Conservation (phyloP, 306 rosid genomes). For the Carpinus fangiana region DNA sequence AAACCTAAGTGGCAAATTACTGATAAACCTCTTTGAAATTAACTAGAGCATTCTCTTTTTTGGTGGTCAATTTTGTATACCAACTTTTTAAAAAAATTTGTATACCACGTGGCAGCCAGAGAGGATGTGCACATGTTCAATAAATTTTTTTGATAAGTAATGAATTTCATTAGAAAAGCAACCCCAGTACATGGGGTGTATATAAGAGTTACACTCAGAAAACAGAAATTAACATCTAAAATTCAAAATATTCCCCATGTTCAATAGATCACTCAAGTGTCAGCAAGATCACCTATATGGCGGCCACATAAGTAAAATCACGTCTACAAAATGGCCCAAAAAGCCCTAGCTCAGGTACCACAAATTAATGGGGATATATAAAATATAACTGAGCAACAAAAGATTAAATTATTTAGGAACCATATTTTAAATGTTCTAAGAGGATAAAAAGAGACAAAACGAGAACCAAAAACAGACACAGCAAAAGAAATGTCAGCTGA, state of each 20-base stretch:
- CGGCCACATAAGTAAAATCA: neutral
- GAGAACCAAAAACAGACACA: neutral
- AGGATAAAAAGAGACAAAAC: neutral
- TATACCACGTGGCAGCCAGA: neutral
- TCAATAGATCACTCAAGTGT: neutral
- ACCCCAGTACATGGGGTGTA: neutral
- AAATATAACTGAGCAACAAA: neutral
- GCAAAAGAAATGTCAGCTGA: neutral
- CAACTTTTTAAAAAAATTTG: neutral
- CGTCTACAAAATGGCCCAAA: neutral
- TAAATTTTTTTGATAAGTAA: neutral
- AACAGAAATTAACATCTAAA: neutral
- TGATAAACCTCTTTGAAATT: constrained; percentile 11
- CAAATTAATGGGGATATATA: neutral
- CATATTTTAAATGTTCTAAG: neutral
- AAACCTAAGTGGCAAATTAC: constrained; percentile 23
- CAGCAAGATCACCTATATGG: neutral
- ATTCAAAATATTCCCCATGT: neutral
- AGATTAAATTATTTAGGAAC: neutral
- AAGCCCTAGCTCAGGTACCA: neutral
- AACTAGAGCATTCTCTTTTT: neutral
- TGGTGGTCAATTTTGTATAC: neutral
- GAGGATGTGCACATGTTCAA: neutral
- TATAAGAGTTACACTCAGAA: neutral
- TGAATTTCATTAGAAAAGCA: neutral